phyloP scores from a whole-genome alignment of 1,284 basidiomycete species.

The Violaceomyces palustris region DNA sequence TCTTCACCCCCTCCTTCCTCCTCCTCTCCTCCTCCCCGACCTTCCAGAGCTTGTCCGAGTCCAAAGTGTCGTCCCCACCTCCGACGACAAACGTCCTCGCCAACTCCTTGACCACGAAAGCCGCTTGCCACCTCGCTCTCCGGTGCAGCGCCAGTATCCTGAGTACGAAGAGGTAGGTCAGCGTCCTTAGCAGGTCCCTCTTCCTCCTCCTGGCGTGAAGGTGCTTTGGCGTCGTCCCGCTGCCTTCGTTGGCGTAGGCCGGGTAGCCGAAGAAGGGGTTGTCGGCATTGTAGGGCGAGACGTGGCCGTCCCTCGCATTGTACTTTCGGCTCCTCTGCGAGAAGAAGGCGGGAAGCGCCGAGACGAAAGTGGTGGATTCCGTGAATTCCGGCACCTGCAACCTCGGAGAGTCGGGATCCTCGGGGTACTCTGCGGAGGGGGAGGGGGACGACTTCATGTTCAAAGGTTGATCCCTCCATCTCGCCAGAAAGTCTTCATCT shows the following conservation, averaged over 20 bases:
- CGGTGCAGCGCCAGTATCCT: conserved; percentile 39
- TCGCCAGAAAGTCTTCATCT: too few relatives aligned
- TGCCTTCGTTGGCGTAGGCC: conserved; percentile 30
- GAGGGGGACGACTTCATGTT: too few relatives aligned
- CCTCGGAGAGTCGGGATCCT: conserved; percentile 18
- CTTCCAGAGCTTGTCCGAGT: conserved; percentile 22
- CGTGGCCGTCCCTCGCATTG: conserved; percentile 31
- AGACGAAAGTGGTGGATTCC: conserved; percentile 22
- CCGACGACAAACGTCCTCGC: conserved; percentile 8
- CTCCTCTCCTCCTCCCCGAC: neutral
- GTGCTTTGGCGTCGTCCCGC: conserved; percentile 12
- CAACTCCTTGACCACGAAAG: conserved; percentile 7
- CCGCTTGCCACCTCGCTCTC: conserved; percentile 20
- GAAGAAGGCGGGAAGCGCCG: conserved; percentile 14
- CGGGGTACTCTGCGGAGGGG: too few relatives aligned
- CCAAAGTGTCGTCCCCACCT: neutral
- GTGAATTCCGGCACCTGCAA: conserved; percentile 32
- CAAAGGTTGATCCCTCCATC: too few relatives aligned
- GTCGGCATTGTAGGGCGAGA: conserved; percentile 54
- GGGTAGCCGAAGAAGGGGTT: conserved; percentile 86
- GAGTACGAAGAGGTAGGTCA: conserved; percentile 48
- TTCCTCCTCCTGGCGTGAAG: conserved; percentile 37
- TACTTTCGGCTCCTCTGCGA: conserved; percentile 44
- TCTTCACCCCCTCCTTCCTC: neutral
- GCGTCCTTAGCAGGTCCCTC: conserved; percentile 47